These are phyloP conservation scores for Xylariaceae sp. DNA, from an alignment of 2,329 filamentous ascomycete species.

Conservation along the genomic window DNA sequence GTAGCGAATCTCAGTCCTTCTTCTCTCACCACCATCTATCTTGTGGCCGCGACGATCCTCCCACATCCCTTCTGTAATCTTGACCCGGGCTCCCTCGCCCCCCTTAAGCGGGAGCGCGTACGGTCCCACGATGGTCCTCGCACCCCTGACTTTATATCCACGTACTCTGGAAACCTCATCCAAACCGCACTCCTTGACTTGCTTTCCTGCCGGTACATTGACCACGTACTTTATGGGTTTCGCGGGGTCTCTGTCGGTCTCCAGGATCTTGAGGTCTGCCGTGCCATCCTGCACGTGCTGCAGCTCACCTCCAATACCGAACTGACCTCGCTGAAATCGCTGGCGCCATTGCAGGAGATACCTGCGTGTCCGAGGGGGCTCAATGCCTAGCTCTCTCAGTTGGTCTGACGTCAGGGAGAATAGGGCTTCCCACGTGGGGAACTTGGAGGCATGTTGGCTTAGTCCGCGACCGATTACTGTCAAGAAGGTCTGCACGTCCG, in stretches of 20 bases:
- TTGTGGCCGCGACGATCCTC: constrained; percentile 85
- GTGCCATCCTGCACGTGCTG: constrained; percentile 60
- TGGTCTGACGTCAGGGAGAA: constrained; percentile 80
- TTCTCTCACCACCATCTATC: constrained; percentile 94
- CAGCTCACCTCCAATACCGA: constrained; percentile 83
- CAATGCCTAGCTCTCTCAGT: constrained; percentile 81
- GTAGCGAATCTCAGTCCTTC: constrained; percentile 81
- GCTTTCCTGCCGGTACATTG: constrained; percentile 55
- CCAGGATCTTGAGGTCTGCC: constrained; percentile 45
- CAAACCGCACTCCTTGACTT: constrained; percentile 38
- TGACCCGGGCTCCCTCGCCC: constrained; percentile 65
- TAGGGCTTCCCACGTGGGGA: constrained; percentile 86
- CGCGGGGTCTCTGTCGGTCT: constrained; percentile 31
- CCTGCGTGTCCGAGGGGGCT: constrained; percentile 77
- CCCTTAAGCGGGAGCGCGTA: constrained; percentile 71
- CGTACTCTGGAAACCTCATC: constrained; percentile 56
- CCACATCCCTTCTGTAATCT: constrained; percentile 87
- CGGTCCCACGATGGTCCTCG: constrained; percentile 73
- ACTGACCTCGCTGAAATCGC: constrained; percentile 75
- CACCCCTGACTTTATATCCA: constrained; percentile 69
- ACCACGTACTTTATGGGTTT: constrained; percentile 55
- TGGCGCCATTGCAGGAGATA: constrained; percentile 90
- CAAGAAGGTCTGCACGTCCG: constrained; percentile 83
- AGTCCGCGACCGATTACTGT: constrained; percentile 88
- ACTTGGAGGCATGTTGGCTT: constrained; percentile 79